A percentile compares a stretch with the other conserved stretches of the same genome.
Conservation (phyloP, 352 stramenopile genomes). For the Phytophthora sp. region DNA sequence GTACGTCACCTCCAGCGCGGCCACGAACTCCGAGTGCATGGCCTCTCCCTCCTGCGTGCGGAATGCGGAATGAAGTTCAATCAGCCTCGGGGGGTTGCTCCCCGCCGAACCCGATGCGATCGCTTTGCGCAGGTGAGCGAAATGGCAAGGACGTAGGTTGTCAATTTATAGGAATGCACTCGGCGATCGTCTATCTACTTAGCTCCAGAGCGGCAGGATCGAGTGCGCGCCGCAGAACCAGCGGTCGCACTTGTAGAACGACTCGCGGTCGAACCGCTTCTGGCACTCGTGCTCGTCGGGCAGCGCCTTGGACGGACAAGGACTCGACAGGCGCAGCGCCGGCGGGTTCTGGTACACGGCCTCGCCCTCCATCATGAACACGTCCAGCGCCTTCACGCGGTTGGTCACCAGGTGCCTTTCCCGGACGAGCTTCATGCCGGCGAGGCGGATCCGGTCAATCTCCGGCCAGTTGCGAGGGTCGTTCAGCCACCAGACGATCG, state of each 20-base stretch:
- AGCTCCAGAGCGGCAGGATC: conserved; percentile 35
- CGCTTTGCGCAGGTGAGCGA: too few species aligned
- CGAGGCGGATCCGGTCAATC: conserved; percentile 64
- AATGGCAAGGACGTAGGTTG: too few species aligned
- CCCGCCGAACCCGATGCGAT: not conserved
- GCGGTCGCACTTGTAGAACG: conserved; percentile 73
- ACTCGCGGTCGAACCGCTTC: conserved; percentile 53
- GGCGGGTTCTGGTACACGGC: conserved; percentile 51
- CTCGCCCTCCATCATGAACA: conserved; percentile 62
- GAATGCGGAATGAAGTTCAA: conserved; percentile 20
- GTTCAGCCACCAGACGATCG: conserved; percentile 54
- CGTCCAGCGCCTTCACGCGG: conserved; percentile 60
- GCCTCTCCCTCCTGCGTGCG: conserved; percentile 6
- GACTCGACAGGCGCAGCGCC: conserved; percentile 39
- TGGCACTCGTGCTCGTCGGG: conserved; percentile 49
- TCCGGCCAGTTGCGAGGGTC: conserved; percentile 52
- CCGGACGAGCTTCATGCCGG: conserved; percentile 65
- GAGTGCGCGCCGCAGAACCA: conserved; percentile 76
- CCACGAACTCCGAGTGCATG: conserved; percentile 81
- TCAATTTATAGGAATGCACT: not conserved
- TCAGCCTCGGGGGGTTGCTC: not conserved
- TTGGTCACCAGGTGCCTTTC: conserved; percentile 63
- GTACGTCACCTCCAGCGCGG: conserved; percentile 84
- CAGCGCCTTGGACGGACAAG: conserved; percentile 68
- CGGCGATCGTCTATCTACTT: conserved; percentile 12